phyloP scores from a whole-genome alignment of 2,329 filamentous ascomycete genomes.

The Catunica adiposa region DNA sequence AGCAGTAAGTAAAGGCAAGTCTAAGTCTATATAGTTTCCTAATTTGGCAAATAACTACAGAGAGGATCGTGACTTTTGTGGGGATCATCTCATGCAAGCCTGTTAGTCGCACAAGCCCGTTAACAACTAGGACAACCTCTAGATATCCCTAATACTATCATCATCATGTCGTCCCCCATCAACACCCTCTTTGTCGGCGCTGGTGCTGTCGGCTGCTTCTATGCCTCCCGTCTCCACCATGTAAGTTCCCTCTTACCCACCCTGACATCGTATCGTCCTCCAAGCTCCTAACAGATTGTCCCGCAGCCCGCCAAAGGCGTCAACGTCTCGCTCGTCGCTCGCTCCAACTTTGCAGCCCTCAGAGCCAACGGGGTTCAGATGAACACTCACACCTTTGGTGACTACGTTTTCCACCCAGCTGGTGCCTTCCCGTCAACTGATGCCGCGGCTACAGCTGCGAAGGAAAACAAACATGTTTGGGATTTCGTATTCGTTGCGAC shows the following conservation, averaged over 20 bases:
- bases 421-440: conserved; percentile 45
- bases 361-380: conserved; percentile 44
- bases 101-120: background rate
- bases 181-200: conserved; percentile 53
- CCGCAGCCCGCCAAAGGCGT: conserved; percentile 32
- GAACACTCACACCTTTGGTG: conserved; percentile 48
- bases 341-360: conserved; percentile 55
- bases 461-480: conserved; percentile 17
- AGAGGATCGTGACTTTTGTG: conserved; percentile 1
- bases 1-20: too few species aligned
- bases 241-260: conserved; percentile 22
- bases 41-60: background rate
- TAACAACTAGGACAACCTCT: background rate
- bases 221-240: conserved; percentile 49
- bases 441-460: conserved; percentile 29
- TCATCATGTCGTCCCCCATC: background rate
- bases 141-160: background rate
- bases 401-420: conserved; percentile 46
- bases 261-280: conserved; percentile 5
- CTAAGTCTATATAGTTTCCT: background rate
- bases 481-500: conserved; percentile 56
- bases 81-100: background rate
- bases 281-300: conserved; percentile 14
- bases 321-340: conserved; percentile 52
- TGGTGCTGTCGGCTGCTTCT: conserved; percentile 57